Evolutionary conservation across 192 early-diverging fungal species (phyloP).

Genomic region (Umbelopsis vinacea): DNA sequence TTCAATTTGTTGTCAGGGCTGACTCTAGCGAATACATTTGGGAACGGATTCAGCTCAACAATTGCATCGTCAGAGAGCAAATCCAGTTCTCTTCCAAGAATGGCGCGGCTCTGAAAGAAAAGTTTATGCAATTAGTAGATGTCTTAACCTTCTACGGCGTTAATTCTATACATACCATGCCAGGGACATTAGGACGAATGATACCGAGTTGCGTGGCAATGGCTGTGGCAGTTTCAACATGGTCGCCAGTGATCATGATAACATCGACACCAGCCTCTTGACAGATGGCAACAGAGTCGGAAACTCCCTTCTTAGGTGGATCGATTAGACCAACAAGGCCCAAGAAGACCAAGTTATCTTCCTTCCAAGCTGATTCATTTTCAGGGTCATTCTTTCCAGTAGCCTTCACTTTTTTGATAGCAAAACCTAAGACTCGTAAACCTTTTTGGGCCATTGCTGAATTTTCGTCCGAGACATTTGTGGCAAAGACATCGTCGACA

Average conservation of each 20-base stretch:
- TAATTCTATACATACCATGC: conserved; percentile 31
- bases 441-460: conserved; percentile 81
- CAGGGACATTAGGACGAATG: conserved; percentile 59
- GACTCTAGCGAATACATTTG: conserved; percentile 94
- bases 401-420: conserved; percentile 64
- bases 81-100: conserved; percentile 88
- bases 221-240: conserved; percentile 87
- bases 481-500: neutral
- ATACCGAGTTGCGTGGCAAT: conserved; percentile 93
- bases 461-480: conserved; percentile 55
- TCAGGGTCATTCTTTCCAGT: conserved; percentile 43
- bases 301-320: conserved; percentile 81
- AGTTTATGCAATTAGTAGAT: neutral
- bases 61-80: conserved; percentile 88
- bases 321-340: conserved; percentile 93
- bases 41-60: conserved; percentile 81
- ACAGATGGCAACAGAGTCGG: conserved; percentile 78
- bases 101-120: conserved; percentile 62
- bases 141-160: neutral
- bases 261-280: conserved; percentile 90
- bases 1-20: conserved; percentile 95
- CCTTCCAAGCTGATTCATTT: conserved; percentile 53
- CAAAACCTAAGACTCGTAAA: conserved; percentile 87
- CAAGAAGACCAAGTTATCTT: conserved; percentile 80
- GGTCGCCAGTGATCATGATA: conserved; percentile 97